Evolutionary conservation across 352 stramenopile genomes (phyloP).

Genomic region (Pythium sp.): DNA sequence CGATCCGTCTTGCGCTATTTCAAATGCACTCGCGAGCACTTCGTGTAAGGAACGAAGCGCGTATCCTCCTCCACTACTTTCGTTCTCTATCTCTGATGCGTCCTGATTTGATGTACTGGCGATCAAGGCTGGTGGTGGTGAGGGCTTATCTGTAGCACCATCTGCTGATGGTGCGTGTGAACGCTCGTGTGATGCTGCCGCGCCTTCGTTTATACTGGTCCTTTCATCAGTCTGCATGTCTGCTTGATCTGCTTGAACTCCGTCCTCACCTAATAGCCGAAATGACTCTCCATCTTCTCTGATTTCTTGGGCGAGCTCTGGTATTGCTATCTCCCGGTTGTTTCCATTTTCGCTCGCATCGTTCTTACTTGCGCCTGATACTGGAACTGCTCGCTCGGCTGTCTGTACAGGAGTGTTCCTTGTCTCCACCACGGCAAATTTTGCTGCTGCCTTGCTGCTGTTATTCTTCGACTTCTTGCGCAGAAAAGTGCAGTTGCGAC

Average conservation of each 20-base stretch:
- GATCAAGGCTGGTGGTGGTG: no score
- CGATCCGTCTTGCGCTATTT: slow-evolving; percentile 17
- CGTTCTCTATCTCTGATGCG: not conserved
- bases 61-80: slow-evolving; percentile 16
- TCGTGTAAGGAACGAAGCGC: slow-evolving; percentile 27
- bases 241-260: not conserved
- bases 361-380: no score
- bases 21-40: slow-evolving; percentile 34
- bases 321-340: not conserved
- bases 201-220: not conserved
- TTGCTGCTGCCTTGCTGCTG: not conserved
- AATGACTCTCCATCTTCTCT: not conserved
- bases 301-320: not conserved
- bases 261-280: not conserved
- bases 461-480: slow-evolving; percentile 24
- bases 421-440: not conserved
- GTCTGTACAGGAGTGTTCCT: not conserved
- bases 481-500: slow-evolving; percentile 74
- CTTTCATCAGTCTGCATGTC: not conserved
- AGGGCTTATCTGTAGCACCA: not conserved
- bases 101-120: not conserved
- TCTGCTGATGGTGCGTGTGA: not conserved
- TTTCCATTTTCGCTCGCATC: not conserved
- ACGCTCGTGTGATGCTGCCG: not conserved
- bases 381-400: not conserved